A percentile compares a stretch with the other conserved stretches of the same genome.
These are phyloP conservation scores for Pestalotiopsis sp. DNA, from an alignment of 2,329 filamentous ascomycete species.

Conservation along the genomic window DNA sequence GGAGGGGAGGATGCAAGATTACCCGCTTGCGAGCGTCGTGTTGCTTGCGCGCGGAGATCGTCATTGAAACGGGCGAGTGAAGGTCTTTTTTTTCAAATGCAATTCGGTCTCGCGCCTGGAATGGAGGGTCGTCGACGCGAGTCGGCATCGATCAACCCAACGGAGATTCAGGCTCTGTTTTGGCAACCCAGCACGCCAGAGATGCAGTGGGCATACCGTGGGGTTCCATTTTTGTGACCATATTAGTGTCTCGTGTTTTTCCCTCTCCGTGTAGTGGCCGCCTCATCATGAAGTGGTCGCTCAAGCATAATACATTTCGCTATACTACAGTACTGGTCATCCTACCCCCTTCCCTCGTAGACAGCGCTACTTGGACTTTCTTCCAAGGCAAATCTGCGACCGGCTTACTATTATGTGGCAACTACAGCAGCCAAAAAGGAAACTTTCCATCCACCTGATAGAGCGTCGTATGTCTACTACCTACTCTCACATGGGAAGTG, in stretches of 20 bases:
- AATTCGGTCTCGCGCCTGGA: neutral
- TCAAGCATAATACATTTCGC: neutral
- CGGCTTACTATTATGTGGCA: neutral
- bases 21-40: constrained; percentile 1
- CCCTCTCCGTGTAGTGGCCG: neutral
- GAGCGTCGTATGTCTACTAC: neutral
- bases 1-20: constrained; percentile 4
- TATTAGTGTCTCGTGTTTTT: neutral
- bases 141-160: neutral
- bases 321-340: neutral
- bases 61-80: neutral
- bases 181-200: neutral
- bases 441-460: neutral
- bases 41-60: constrained; percentile 1
- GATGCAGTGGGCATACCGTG: neutral
- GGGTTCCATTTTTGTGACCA: neutral
- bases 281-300: neutral
- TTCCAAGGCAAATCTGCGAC: neutral
- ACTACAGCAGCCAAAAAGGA: neutral
- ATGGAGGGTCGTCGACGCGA: neutral
- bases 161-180: neutral
- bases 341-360: neutral
- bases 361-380: neutral
- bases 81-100: neutral
- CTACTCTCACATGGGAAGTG: neutral